phyloP scores from a whole-genome alignment of 1,284 basidiomycete species.

The Blastosporella zonata region DNA sequence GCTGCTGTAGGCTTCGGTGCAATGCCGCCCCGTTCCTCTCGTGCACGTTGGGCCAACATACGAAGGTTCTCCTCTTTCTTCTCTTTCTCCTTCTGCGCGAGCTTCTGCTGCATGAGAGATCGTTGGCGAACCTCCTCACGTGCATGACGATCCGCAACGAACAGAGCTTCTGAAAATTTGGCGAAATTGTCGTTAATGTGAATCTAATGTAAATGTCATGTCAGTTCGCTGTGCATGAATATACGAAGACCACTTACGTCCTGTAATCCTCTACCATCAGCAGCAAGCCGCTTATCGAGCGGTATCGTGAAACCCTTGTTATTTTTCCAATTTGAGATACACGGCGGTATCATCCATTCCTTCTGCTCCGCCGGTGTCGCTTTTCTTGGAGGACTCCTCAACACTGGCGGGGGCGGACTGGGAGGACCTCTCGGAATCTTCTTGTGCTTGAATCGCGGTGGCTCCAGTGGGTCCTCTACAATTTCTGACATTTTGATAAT shows the following conservation, averaged over 20 bases:
- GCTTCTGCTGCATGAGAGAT: slow-evolving; percentile 95
- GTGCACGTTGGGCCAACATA: slow-evolving; percentile 89
- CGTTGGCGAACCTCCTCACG: slow-evolving; percentile 97
- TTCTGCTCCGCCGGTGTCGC: slow-evolving; percentile 97
- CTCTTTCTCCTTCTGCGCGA: slow-evolving; percentile 97
- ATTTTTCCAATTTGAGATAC: slow-evolving; percentile 99
- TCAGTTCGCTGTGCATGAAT: slow-evolving; percentile 3
- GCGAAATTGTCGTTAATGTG: slow-evolving; percentile 99
- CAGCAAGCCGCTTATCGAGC: slow-evolving; percentile 96
- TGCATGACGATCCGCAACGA: slow-evolving; percentile 96
- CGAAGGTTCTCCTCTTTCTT: slow-evolving; percentile 96
- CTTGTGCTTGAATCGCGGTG: slow-evolving; percentile 96
- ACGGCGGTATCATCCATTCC: slow-evolving; percentile 99
- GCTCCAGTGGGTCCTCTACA: slow-evolving; percentile 96
- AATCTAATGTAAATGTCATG: slow-evolving; percentile 50
- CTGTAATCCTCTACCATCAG: slow-evolving; percentile 95
- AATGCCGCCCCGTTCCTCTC: slow-evolving; percentile 89
- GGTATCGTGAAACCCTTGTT: slow-evolving; percentile 99
- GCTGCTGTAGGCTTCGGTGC: slow-evolving; percentile 57
- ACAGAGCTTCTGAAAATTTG: slow-evolving; percentile 96
- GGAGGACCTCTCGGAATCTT: slow-evolving; percentile 96
- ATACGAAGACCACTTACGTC: slow-evolving; percentile 65
- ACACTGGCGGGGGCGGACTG: slow-evolving; percentile 94
- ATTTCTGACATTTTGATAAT: slow-evolving; percentile 99
- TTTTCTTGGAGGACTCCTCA: slow-evolving; percentile 94